Evolutionary conservation across 768 basidiomycete genomes (phyloP).

Genomic region (Boletales sp.): DNA sequence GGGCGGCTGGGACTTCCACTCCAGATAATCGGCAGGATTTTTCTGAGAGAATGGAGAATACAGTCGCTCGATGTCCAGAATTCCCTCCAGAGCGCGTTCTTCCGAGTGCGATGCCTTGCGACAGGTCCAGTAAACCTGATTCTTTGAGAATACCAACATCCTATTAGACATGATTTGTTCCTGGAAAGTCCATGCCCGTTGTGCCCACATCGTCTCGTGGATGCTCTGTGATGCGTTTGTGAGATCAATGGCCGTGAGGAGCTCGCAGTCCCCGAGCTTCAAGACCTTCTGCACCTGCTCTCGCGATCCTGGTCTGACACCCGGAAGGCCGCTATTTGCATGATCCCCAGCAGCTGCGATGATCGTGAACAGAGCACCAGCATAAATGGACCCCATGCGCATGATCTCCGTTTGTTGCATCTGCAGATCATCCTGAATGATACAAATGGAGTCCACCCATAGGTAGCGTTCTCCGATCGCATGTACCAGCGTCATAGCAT

Average conservation of each 20-base stretch:
- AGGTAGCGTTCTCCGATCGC: constrained; percentile 22
- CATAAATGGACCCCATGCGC: constrained; percentile 22
- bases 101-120: constrained; percentile 6
- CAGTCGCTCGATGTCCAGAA: background rate
- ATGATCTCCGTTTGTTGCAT: constrained; percentile 17
- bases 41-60: background rate
- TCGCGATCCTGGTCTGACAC: constrained; percentile 4
- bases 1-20: background rate
- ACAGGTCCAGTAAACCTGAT: constrained; percentile 18
- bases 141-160: constrained; percentile 15
- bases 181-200: constrained; percentile 20
- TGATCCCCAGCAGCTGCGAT: constrained; percentile 13
- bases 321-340: constrained; percentile 11
- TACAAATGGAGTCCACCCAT: constrained; percentile 26
- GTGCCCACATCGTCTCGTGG: constrained; percentile 5
- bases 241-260: constrained; percentile 11
- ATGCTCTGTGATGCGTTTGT: background rate
- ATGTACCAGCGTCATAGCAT: constrained; percentile 18
- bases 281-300: constrained; percentile 4
- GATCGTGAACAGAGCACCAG: constrained; percentile 14
- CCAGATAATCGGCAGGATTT: background rate
- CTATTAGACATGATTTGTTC: constrained; percentile 15
- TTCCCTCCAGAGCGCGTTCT: constrained; percentile 11
- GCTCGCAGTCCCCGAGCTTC: constrained; percentile 7
- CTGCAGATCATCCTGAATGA: constrained; percentile 15